phyloP scores from a whole-genome alignment of 805 yeast species.

The Groenewaldozyma tartarivorans region DNA sequence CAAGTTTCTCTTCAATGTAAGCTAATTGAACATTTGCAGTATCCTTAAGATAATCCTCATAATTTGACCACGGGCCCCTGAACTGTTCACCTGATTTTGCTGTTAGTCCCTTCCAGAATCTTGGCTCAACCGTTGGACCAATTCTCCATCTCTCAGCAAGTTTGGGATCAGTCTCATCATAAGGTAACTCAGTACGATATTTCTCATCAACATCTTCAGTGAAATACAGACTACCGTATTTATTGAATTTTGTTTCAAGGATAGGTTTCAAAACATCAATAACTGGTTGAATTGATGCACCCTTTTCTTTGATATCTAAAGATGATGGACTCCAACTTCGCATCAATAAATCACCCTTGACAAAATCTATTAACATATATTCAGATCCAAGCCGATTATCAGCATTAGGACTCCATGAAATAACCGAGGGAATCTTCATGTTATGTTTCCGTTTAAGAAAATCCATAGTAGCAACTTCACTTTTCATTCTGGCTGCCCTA shows the following conservation, averaged over 20 bases:
- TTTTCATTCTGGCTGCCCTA: conserved; percentile 49
- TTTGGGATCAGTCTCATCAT: conserved; percentile 48
- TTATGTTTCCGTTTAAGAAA: conserved; percentile 58
- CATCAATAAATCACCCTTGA: conserved; percentile 78
- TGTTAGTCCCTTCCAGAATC: conserved; percentile 59
- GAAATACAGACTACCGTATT: conserved; percentile 78
- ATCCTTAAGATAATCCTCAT: conserved; percentile 53
- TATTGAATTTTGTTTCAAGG: conserved; percentile 50
- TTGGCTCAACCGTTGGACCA: conserved; percentile 81
- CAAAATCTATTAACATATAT: conserved; percentile 69
- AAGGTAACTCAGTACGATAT: conserved; percentile 36
- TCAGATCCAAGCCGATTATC: conserved; percentile 63
- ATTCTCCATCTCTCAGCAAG: conserved; percentile 70
- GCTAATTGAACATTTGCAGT: conserved; percentile 62
- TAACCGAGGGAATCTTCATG: conserved; percentile 62
- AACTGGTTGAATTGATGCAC: conserved; percentile 55
- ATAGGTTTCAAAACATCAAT: conserved; percentile 54
- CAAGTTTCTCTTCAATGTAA: conserved; percentile 42
- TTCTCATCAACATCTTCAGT: conserved; percentile 49
- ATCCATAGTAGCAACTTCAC: conserved; percentile 93
- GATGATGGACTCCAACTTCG: conserved; percentile 81
- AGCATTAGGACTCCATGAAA: conserved; percentile 52
- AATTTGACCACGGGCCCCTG: conserved; percentile 74
- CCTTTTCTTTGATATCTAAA: conserved; percentile 41
- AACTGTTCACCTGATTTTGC: conserved; percentile 39